A percentile compares a stretch with the other conserved stretches of the same genome.
These are phyloP conservation scores for Trichoderma citrinoviride DNA, from an alignment of 2,329 filamentous ascomycete genomes.

Conservation along the genomic window DNA sequence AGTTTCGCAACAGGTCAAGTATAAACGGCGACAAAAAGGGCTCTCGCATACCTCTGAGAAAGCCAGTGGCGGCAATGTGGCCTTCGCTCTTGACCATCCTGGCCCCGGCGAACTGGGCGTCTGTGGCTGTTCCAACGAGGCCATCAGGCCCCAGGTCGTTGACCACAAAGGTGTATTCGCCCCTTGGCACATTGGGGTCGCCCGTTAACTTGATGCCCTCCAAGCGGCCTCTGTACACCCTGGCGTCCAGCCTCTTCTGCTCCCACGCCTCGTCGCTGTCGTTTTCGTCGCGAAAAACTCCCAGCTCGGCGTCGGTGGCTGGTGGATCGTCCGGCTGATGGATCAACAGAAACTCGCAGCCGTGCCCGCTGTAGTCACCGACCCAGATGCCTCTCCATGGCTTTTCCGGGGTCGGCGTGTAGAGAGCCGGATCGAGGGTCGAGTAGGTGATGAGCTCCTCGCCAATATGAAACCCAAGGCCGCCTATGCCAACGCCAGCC, in stretches of 20 bases:
- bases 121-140: slow-evolving; percentile 60
- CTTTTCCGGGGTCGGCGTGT: slow-evolving; percentile 75
- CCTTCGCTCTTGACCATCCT: slow-evolving; percentile 71
- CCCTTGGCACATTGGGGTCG: slow-evolving; percentile 84
- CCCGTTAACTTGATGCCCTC: slow-evolving; percentile 90
- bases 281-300: slow-evolving; percentile 38
- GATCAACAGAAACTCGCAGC: slow-evolving; percentile 82
- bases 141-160: slow-evolving; percentile 71
- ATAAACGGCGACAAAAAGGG: neutral
- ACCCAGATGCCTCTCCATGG: slow-evolving; percentile 91
- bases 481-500: slow-evolving; percentile 20
- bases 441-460: slow-evolving; percentile 61
- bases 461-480: slow-evolving; percentile 48
- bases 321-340: slow-evolving; percentile 62
- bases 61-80: slow-evolving; percentile 74
- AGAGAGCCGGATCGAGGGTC: slow-evolving; percentile 70
- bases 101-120: slow-evolving; percentile 69
- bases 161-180: slow-evolving; percentile 77
- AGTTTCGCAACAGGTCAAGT: neutral
- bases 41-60: slow-evolving; percentile 61
- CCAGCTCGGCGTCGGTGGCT: slow-evolving; percentile 40
- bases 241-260: slow-evolving; percentile 44
- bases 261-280: slow-evolving; percentile 50
- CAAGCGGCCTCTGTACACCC: slow-evolving; percentile 63
- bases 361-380: slow-evolving; percentile 84